A percentile compares a stretch with the other conserved stretches of the same genome.
Evolutionary conservation across 2,329 filamentous ascomycete genomes (phyloP).

Genomic region (Onygena corvina): DNA sequence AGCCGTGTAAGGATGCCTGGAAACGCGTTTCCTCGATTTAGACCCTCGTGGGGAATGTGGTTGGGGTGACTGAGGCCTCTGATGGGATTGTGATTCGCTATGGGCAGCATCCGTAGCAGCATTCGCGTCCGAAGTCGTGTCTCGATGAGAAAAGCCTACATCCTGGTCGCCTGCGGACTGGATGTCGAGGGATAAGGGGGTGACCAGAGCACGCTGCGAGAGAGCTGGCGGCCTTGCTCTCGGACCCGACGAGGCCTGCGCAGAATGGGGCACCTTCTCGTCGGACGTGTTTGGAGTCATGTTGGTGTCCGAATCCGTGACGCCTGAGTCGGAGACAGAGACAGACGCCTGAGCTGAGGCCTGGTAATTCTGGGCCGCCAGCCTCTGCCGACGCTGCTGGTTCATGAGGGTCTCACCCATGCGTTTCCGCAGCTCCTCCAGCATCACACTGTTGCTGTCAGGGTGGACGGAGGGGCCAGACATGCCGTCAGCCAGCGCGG

Average conservation of each 20-base stretch:
- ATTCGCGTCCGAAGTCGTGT: neutral
- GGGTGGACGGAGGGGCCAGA: neutral
- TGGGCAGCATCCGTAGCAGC: neutral
- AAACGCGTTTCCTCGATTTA: slow-evolving; percentile 1
- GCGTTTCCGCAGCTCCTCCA: slow-evolving; percentile 31
- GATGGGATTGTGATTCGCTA: neutral
- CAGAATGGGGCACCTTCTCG: neutral
- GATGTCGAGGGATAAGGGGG: neutral
- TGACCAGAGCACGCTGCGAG: neutral
- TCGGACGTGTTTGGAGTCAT: slow-evolving; percentile 5
- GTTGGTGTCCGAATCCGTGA: slow-evolving; percentile 5
- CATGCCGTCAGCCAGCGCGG: neutral
- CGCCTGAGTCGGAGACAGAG: slow-evolving; percentile 1
- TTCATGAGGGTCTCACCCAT: slow-evolving; percentile 34
- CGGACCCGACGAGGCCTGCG: neutral
- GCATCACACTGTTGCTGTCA: too few relatives aligned
- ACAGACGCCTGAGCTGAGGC: neutral
- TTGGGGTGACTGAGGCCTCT: neutral
- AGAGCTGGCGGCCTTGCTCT: neutral
- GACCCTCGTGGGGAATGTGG: neutral
- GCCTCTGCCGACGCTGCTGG: slow-evolving; percentile 16
- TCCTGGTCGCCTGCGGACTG: neutral
- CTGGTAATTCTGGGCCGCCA: slow-evolving; percentile 20
- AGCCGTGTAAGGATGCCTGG: slow-evolving; percentile 41
- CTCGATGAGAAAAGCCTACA: neutral